These are phyloP conservation scores for Diaporthe vexans DNA, from an alignment of 2,329 filamentous ascomycete species.

Conservation along the genomic window DNA sequence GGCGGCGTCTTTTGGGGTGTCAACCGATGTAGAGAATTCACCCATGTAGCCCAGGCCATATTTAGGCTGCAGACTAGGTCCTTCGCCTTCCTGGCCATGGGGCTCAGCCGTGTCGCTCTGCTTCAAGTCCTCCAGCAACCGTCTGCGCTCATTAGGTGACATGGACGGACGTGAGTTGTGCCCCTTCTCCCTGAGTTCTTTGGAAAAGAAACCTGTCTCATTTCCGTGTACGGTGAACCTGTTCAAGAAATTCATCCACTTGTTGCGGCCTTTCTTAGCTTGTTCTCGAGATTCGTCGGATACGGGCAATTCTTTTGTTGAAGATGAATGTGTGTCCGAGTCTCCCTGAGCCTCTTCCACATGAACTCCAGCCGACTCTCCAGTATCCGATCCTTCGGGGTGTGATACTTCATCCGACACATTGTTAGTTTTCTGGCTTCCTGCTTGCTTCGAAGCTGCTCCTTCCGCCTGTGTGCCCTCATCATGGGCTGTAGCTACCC, in stretches of 20 bases:
- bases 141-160: background rate
- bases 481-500: background rate
- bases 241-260: background rate
- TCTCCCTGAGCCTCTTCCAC: background rate
- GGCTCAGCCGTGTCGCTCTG: background rate
- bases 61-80: background rate
- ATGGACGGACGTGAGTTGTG: constrained; percentile 4
- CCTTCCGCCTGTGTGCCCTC: background rate
- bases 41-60: background rate
- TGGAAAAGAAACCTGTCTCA: background rate
- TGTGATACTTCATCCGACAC: background rate
- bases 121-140: background rate
- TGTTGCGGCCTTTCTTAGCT: background rate
- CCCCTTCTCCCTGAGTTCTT: background rate
- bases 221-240: constrained; percentile 16
- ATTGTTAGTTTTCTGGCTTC: background rate
- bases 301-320: background rate
- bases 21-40: constrained; percentile 4
- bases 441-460: background rate
- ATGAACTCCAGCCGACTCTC: background rate
- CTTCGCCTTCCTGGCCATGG: background rate
- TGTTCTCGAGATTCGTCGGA: background rate
- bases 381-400: background rate
- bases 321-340: background rate
- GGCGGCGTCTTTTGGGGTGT: constrained; percentile 2